Evolutionary conservation across 169 alveolate species (phyloP), one percentile per base, ranked within the genome.

Genomic region (Plasmodium inui): DNA sequence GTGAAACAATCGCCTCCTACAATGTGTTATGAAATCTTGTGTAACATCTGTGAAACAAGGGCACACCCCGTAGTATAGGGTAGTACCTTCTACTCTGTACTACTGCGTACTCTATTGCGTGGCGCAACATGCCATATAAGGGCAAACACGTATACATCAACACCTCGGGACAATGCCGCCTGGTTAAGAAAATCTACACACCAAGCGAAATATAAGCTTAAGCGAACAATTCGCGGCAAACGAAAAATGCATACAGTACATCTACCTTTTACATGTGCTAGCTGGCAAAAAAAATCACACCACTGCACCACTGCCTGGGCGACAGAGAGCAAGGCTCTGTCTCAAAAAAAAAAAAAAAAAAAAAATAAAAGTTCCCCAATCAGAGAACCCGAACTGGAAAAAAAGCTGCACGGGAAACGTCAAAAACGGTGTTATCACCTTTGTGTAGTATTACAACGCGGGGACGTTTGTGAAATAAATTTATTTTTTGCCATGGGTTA

Each of bases 101-200:
- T 67, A 7, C 39, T 67, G 76, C 37, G 14, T 22, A 67, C 3
- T n/a, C 8, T 50, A 14, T 8, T 50, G 26, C 61, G 1, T 50
- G 34, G 34, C 37, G n/a, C 17, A 26, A n/a, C 76, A 28, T 67
- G 5, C 37, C 37, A 61, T 61, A 9, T 61, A 61, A 61, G 5
- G 34, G 17, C 34, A n/a, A 61, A 26, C 76, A n/a, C 34, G 34
- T 22, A 61, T 22, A 61, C 28, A 61, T 61, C 1, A 1, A 19
- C 76, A 7, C 34, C 37, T 61, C 34, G 34, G 19, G 19, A 1
- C 34, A n/a, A 82, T 82, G 10, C 9, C 37, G 70, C 61, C 37
- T 67, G 22, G 22, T 78, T 41, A 50, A 55, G 79, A 84, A 57
- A 41, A 76, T 67, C 30, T 74, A 84, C 92, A 76, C 74, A 84